Evolutionary conservation across 139 green algal species (phyloP), one percentile per base, ranked within the genome.

Genomic region (Tetratostichococcus sp.): DNA sequence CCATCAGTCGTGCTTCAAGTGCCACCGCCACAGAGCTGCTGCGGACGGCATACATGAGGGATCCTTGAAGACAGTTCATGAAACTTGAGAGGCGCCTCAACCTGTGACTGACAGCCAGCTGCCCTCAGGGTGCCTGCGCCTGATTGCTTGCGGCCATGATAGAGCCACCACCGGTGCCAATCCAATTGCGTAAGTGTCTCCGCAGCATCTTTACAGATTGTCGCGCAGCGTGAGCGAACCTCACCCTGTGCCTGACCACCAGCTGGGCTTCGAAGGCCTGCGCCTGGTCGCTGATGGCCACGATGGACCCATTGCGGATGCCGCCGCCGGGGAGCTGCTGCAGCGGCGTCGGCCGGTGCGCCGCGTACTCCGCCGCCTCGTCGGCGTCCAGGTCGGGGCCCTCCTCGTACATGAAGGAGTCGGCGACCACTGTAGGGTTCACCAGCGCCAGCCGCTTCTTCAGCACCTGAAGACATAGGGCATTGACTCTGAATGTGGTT

Each of bases 321-420:
- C 91, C 91, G 28, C 90, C 91, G 0, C 87, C 90, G 4, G 92
- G 90, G 70, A 95, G 82, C 50, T 71, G 22, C 8, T 70, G 35
- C 71, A 97, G 77, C 8, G 75, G 4, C 43, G 65, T 69, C 6
- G 79, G 65, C 43, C 92, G 80, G 77, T 88, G 39, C 3, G 35
- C 43, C 0, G 58, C 58, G 75, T 93, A 75, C 31, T 68, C 59
- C 4, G 65, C 74, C 33, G 79, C 74, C 85, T 97, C 93, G 67
- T 97, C 92, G 17, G 92, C 87, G 19, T 97, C 92, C 57, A 98
- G 73, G 35, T 79, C 92, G 57, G 89, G 86, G 1, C 89, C 93
- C 72, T 97, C 91, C 70, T 97, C 94, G 74, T 97, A 97, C 68
- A 90, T 69, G 32, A 93, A 91, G 35, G 74, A 77, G 1, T 82